Evolutionary conservation across 306 rosid species (phyloP).

Genomic region (Rosa chinensis): DNA sequence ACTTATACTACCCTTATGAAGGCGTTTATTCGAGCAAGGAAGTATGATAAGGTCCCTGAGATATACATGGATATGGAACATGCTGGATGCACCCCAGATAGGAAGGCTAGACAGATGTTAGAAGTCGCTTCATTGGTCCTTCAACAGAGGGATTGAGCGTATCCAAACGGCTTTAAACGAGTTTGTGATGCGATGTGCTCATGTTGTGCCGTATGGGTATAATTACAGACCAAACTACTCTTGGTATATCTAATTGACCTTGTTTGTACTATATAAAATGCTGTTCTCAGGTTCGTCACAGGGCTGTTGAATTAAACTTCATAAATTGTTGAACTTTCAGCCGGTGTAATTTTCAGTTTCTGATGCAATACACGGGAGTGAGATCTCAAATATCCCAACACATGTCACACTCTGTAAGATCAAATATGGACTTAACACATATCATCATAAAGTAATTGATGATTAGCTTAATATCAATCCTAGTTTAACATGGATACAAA

Average conservation of each 20-base stretch:
- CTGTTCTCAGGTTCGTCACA: background rate
- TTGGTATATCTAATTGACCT: background rate
- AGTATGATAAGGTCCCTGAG: conserved; percentile 56
- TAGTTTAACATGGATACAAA: no score
- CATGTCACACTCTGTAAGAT: background rate
- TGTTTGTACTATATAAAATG: background rate
- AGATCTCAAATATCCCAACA: background rate
- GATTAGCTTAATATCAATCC: no score
- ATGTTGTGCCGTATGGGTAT: background rate
- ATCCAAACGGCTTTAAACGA: background rate
- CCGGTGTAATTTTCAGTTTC: background rate
- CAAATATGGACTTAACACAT: no score
- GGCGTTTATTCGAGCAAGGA: conserved; percentile 65
- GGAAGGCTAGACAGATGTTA: conserved; percentile 74
- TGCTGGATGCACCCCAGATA: conserved; percentile 71
- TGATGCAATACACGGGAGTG: background rate
- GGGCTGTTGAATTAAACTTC: background rate
- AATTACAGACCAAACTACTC: background rate
- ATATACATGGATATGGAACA: conserved; percentile 65
- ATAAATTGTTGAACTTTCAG: background rate
- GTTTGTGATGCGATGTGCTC: conserved; percentile 1
- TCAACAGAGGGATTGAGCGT: conserved; percentile 33
- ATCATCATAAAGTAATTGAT: no score
- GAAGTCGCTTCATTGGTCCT: conserved; percentile 52
- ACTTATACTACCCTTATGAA: conserved; percentile 81